Evolutionary conservation across 2,329 filamentous ascomycete species (phyloP), one percentile per base, ranked within the genome.

Genomic region (Colletotrichum agaves): DNA sequence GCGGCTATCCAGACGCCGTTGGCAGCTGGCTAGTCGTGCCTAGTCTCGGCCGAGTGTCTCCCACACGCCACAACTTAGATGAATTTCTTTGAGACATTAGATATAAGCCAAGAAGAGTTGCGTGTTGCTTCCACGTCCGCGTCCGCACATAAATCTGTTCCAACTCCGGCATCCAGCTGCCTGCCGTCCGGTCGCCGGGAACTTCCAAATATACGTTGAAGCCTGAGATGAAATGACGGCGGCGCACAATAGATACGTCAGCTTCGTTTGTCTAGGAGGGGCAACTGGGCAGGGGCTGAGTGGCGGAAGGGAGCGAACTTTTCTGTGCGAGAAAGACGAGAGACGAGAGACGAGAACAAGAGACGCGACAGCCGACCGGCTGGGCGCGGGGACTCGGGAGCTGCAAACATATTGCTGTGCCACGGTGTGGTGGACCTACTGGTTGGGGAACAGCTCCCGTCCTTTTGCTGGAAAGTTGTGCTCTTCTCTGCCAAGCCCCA

Each of bases 1-100:
- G 61, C 65, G 65, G 64, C 65, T 65, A 60, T 60, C 21, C 39
- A 65, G 55, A 31, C 65, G 65, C 65, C 53, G 19, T 37, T 15
- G 17, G 65, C 65, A 46, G 19, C 39, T 15, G 17, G 46, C 52
- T 37, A 5, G 10, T 37, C 12, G 35, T 37, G 35, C 44, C 44
- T 44, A 35, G 46, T 37, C 37, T 52, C n/a, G 39, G 52, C 31
- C 23, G 35, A 19, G 52, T 19, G 41, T 19, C 41, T 50, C 23
- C 35, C 33, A 52, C 35, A 52, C 63, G 60, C 60, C 52, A 67
- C 60, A 17, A 37, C 35, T 41, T 21, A 11, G n/a, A 58, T 21
- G 27, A 27, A 46, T 37, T 59, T 13, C 56, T 59, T 59, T 49
- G 56, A 59, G 8, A 31, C 35, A 1, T 37, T n/a, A n/a, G 35